A percentile compares a stretch with the other conserved stretches of the same genome.
Evolutionary conservation across 495 filamentous ascomycete genomes (phyloP).

Genomic region (Lentithecium fluviatile): DNA sequence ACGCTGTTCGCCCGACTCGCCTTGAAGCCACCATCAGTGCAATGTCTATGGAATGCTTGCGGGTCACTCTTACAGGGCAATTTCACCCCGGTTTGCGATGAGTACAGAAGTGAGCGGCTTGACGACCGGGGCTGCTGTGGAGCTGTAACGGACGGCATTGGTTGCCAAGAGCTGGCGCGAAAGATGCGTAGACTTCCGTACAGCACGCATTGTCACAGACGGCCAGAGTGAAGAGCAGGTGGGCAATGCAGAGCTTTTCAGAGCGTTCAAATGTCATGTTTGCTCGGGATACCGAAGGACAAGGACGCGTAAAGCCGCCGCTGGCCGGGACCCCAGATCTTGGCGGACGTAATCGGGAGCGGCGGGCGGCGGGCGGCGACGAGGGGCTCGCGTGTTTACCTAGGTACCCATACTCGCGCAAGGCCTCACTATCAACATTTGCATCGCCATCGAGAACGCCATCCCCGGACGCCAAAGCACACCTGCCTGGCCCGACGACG

Average conservation of each 20-base stretch:
- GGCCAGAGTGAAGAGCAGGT: background rate
- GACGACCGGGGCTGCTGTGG: slow-evolving; percentile 13
- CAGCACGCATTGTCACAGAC: slow-evolving; percentile 27
- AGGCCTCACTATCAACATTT: background rate
- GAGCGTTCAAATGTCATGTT: background rate
- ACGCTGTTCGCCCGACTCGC: slow-evolving; percentile 82
- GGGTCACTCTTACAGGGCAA: slow-evolving; percentile 64
- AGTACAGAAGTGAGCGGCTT: slow-evolving; percentile 77
- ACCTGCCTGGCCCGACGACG: background rate
- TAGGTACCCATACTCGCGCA: background rate
- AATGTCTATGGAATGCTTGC: background rate
- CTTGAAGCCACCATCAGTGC: slow-evolving; percentile 40
- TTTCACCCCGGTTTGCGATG: slow-evolving; percentile 96
- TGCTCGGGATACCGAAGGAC: background rate
- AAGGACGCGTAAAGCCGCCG: slow-evolving; percentile 16
- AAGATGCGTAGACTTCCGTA: slow-evolving; percentile 27
- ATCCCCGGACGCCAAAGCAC: background rate
- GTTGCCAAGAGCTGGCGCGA: slow-evolving; percentile 23
- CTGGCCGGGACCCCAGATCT: slow-evolving; percentile 16
- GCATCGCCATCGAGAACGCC: background rate
- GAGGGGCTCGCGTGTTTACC: background rate
- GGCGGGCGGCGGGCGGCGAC: background rate
- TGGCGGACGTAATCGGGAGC: slow-evolving; percentile 17
- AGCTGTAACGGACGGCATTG: slow-evolving; percentile 26
- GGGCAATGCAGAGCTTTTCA: background rate